These are phyloP conservation scores for Lasiodiplodia sp. DNA, from an alignment of 2,329 filamentous ascomycete genomes.

Conservation along the genomic window DNA sequence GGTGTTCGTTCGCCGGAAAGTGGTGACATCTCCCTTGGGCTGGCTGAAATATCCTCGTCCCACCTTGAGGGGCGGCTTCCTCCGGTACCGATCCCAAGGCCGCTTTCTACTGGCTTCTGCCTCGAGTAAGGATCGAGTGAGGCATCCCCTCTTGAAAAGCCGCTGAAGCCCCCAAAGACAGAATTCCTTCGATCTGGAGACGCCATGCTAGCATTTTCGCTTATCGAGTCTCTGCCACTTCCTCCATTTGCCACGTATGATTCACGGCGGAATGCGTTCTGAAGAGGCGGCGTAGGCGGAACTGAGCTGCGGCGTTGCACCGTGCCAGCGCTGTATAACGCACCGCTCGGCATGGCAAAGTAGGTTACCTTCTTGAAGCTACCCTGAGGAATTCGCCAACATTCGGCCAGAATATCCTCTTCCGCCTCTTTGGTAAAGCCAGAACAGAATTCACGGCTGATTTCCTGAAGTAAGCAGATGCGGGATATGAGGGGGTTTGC, in stretches of 20 bases:
- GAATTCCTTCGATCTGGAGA: conserved; percentile 6
- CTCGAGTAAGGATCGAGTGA: not conserved
- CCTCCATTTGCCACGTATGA: not conserved
- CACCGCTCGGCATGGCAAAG: conserved; percentile 16
- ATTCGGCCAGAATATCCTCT: conserved; percentile 7
- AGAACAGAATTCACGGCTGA: not conserved
- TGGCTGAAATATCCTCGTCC: not conserved
- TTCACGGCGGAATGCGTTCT: conserved; percentile 1
- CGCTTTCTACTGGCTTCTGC: not conserved
- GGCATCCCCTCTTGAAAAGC: not conserved
- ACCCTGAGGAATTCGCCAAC: not conserved
- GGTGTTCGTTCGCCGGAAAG: conserved; percentile 2
- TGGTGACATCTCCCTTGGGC: conserved; percentile 15
- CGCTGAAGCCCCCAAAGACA: not conserved
- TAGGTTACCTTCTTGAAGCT: not conserved
- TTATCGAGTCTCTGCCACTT: not conserved
- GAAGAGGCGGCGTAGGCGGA: not conserved
- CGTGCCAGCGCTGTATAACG: not conserved
- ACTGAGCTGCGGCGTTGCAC: not conserved
- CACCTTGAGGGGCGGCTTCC: not conserved
- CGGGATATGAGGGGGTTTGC: not conserved
- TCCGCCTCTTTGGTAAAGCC: conserved; percentile 1
- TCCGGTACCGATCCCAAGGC: not conserved
- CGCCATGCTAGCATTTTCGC: not conserved
- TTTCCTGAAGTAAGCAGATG: not conserved